Evolutionary conservation across 2,329 filamentous ascomycete species (phyloP), one percentile per base, ranked within the genome.

Genomic region (Botrytis fragariae): DNA sequence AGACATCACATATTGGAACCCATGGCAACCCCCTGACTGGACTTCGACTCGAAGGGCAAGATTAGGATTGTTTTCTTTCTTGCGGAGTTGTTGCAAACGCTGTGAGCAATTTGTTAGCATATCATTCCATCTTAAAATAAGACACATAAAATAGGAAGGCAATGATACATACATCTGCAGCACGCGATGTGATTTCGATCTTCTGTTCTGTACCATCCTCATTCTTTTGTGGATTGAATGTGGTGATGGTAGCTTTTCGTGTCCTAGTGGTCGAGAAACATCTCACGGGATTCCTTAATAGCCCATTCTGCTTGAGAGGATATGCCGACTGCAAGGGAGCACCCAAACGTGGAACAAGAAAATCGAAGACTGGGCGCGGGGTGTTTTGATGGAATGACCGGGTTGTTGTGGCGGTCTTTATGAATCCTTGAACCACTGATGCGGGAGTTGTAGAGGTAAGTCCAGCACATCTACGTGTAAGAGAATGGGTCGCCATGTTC

Each of bases 1-100:
- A 25, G 91, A 93, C 93, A 99, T 97, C 64, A 97, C 85, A 81
- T 99, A 99, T 82, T 99, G 96, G 82, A 99, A 99, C 68, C 96
- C 96, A 83, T 99, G 96, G 82, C 96, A 99, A 72, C 96, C 96
- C 76, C 96, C 96, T 73, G 92, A 94, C 80, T 97, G 94, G 74
- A 99, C 95, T 75, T 93, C 91, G 77, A 99, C 93, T 70, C 95
- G 93, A n/a, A 99, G 87, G 37, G 94, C 93, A 45, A 97, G 89
- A 79, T 92, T 86, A 3, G 93, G 93, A 81, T 97, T 97, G 29
- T 82, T 80, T 79, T 93, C 90, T 77, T 90, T 89, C n/a, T 44
- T 57, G 37, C 71, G 71, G 25, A 72, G 97, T 77, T 93, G 88
- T 75, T 77, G 78, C 25, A 81, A 73, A 42, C 79, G 76, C 80